Conservation (phyloP, 2,329 filamentous ascomycete species). For the Zasmidium citrigriseum region DNA sequence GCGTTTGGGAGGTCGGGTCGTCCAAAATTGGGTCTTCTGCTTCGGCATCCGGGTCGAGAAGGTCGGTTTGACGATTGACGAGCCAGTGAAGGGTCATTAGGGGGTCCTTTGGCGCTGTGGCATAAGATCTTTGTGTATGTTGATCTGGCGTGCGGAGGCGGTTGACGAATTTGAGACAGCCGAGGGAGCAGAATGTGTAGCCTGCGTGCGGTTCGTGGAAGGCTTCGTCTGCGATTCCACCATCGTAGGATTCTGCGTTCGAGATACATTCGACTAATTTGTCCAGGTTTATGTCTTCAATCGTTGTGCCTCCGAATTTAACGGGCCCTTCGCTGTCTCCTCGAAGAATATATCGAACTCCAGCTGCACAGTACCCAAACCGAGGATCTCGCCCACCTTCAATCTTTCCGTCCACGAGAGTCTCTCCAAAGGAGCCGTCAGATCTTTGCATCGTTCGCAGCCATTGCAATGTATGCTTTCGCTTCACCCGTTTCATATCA, state of each 20-base stretch:
- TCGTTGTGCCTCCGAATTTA: conserved; percentile 55
- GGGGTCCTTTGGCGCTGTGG: conserved; percentile 39
- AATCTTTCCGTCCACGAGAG: conserved; percentile 62
- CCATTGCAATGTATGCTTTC: conserved; percentile 71
- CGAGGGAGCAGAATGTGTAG: conserved; percentile 86
- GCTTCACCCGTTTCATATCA: conserved; percentile 63
- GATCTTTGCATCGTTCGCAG: conserved; percentile 71
- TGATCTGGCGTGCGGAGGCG: conserved; percentile 45
- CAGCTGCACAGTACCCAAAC: conserved; percentile 82
- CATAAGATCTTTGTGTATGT: conserved; percentile 11
- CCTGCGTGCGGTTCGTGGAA: conserved; percentile 86
- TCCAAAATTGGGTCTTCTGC: conserved; percentile 1
- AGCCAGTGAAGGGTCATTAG: conserved; percentile 48
- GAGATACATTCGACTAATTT: conserved; percentile 70
- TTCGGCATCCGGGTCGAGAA: conserved; percentile 39
- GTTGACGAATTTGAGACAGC: conserved; percentile 73
- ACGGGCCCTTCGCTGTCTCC: conserved; percentile 49
- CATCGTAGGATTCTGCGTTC: conserved; percentile 72
- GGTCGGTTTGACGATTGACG: conserved; percentile 46
- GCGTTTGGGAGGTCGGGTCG: conserved; percentile 3
- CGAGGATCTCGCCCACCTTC: conserved; percentile 81
- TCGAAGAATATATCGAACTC: conserved; percentile 78
- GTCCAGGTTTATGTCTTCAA: conserved; percentile 74
- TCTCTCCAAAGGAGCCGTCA: conserved; percentile 91
- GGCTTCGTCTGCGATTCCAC: conserved; percentile 76